A percentile compares a stretch with the other conserved stretches of the same genome.
phyloP scores from a whole-genome alignment of 345 rosid species.

The Lepidium didymum region DNA sequence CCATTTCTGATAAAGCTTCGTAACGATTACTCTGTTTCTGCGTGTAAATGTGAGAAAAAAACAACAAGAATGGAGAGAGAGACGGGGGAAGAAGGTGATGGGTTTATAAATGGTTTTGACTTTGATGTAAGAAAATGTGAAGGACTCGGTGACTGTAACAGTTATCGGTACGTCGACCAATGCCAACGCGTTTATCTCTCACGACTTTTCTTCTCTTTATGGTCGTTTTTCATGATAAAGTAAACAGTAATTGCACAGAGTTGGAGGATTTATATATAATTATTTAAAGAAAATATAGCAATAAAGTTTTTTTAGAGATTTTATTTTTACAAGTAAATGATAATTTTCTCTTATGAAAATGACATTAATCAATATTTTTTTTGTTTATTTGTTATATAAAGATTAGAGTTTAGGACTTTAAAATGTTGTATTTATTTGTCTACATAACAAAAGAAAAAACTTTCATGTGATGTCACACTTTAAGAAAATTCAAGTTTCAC shows the following conservation, averaged over 20 bases:
- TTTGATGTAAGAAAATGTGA: slow-evolving; percentile 23
- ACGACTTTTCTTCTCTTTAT: slow-evolving; percentile 38
- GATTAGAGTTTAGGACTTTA: too few species aligned
- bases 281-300: neutral
- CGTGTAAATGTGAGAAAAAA: neutral
- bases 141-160: slow-evolving; percentile 19
- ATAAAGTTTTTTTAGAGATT: neutral
- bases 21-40: slow-evolving; percentile 1
- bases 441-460: too few species aligned
- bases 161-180: slow-evolving; percentile 17
- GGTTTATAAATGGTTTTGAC: slow-evolving; percentile 24
- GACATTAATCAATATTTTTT: too few species aligned
- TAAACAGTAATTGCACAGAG: neutral
- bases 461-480: too few species aligned
- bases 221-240: neutral
- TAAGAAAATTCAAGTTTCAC: neutral
- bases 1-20: slow-evolving; percentile 28
- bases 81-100: neutral
- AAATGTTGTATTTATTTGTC: too few species aligned
- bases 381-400: too few species aligned
- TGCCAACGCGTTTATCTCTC: slow-evolving; percentile 37
- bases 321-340: neutral
- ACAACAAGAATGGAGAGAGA: neutral
- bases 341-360: neutral
- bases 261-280: neutral